Base-by-base conservation (phyloP, 441 rosid genomes). In the Dalechampia spathulata region DNA sequence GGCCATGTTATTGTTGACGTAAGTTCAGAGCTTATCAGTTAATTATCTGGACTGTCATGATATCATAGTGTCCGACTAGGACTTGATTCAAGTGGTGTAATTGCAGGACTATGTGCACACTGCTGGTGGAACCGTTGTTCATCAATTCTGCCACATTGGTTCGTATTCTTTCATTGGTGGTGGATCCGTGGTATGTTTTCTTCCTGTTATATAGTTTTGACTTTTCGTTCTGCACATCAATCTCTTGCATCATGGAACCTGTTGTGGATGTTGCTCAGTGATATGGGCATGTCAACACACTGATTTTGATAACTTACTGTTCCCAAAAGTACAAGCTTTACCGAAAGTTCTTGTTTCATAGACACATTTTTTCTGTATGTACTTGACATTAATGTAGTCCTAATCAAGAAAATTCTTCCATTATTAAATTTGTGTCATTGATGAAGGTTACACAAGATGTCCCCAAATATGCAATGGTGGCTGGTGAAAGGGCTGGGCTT, bases 1-100 rank as follows among this genome's bases (percentile, higher is more conserved):
- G 97, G 99, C 53, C 97, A 89, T 75, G 95, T 93, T 52, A 66
- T 76, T 50, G 88, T 85, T 20, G 83, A 89, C 75, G 99, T 89
- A 82, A 79, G 85, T 68, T 39, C 38, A 41, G 49, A 32, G 21
- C 34, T 58, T 30, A 30, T 40, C 53, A 9, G 25, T 8, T 21
- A 34, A 38, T 46, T 7, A 1, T 15, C 51, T 21, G 37, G 30
- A 36, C 16, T 41, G 32, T 4, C 8, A 30, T n/a, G n/a, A n/a
- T 3, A 30, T 30, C 34, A 30, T 30, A 22, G 36, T 38, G 23
- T 60, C 50, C 66, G 58, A 57, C 65, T 61, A 30, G 61, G 64
- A 47, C 51, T 67, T 81, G 74, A 76, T 78, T 63, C 55, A 58
- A 61, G 57, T 67, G 58, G 49, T 72, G 56, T 48, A 20, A 53